phyloP scores from a whole-genome alignment of 2,329 filamentous ascomycete genomes.

The Pseudocercospora musae region DNA sequence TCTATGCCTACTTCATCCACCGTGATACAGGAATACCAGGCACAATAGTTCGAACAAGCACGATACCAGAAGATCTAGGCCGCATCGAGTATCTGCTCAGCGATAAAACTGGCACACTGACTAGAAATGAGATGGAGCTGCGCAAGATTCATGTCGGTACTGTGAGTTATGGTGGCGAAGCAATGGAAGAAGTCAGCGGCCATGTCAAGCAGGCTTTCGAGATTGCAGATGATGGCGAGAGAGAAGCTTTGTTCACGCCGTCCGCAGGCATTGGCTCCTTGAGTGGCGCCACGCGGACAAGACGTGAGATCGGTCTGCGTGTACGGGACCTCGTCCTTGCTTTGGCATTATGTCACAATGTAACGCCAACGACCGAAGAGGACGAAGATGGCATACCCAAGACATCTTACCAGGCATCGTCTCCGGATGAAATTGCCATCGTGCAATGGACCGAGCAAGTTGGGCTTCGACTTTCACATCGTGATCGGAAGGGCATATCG shows the following conservation, averaged over 20 bases:
- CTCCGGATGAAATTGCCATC: slow-evolving; percentile 96
- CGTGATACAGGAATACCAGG: slow-evolving; percentile 83
- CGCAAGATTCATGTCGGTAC: slow-evolving; percentile 98
- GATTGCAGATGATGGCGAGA: slow-evolving; percentile 33
- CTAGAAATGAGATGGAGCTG: slow-evolving; percentile 80
- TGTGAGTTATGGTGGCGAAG: slow-evolving; percentile 95
- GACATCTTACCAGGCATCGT: slow-evolving; percentile 92
- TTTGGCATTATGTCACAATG: slow-evolving; percentile 91
- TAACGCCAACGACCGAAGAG: slow-evolving; percentile 86
- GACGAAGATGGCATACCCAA: slow-evolving; percentile 67
- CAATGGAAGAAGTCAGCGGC: slow-evolving; percentile 91
- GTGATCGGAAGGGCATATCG: slow-evolving; percentile 81
- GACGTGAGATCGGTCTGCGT: slow-evolving; percentile 87
- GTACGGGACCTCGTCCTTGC: slow-evolving; percentile 92
- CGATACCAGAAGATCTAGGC: slow-evolving; percentile 93
- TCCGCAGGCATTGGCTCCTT: slow-evolving; percentile 63
- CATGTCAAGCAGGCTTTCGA: slow-evolving; percentile 85
- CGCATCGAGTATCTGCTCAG: slow-evolving; percentile 94
- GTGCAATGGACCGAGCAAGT: slow-evolving; percentile 93
- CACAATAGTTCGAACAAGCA: slow-evolving; percentile 91
- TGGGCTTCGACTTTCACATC: slow-evolving; percentile 76
- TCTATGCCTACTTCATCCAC: slow-evolving; percentile 95
- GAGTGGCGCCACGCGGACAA: slow-evolving; percentile 64
- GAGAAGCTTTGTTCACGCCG: slow-evolving; percentile 63
- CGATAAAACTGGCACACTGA: slow-evolving; percentile 97